Conservation (phyloP, 805 yeast species). For the Candida wancherniae region DNA sequence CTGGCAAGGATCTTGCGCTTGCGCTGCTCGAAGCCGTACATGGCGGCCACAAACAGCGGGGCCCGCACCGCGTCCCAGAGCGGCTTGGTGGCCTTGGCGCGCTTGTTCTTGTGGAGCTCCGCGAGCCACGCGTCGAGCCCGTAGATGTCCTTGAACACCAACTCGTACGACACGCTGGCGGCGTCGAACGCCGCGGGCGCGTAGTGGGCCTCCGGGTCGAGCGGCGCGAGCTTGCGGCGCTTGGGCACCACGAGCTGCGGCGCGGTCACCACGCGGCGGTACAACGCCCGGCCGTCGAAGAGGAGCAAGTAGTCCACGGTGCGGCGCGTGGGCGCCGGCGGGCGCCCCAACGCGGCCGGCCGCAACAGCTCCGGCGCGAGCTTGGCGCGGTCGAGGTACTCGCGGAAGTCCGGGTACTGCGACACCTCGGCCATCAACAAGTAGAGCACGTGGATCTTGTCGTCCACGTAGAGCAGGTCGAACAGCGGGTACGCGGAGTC, state of each 20-base stretch:
- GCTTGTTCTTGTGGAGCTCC: slow-evolving; percentile 18
- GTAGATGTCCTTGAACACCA: slow-evolving; percentile 27
- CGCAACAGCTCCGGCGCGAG: slow-evolving; percentile 23
- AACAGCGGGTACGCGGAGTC: slow-evolving; percentile 27
- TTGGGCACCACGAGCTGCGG: slow-evolving; percentile 30
- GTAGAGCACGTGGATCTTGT: slow-evolving; percentile 48
- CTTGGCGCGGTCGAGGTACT: slow-evolving; percentile 39
- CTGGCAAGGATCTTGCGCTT: slow-evolving; percentile 51
- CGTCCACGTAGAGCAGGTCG: slow-evolving; percentile 36
- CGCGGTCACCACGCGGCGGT: slow-evolving; percentile 29
- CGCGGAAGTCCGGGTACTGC: slow-evolving; percentile 41
- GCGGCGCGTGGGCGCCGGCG: slow-evolving; percentile 4
- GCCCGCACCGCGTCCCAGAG: slow-evolving; percentile 16
- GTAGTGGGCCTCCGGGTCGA: slow-evolving; percentile 26
- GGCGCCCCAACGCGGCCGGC: slow-evolving; percentile 12
- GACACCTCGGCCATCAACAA: slow-evolving; percentile 41
- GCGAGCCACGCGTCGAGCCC: slow-evolving; percentile 23
- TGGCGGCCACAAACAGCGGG: slow-evolving; percentile 17
- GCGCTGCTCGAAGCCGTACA: slow-evolving; percentile 41
- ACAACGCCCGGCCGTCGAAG: slow-evolving; percentile 51
- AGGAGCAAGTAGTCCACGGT: slow-evolving; percentile 34
- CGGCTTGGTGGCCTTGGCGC: slow-evolving; percentile 30
- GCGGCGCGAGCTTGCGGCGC: slow-evolving; percentile 30
- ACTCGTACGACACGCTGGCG: slow-evolving; percentile 24
- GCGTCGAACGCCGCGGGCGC: slow-evolving; percentile 30